Conservation (phyloP, 2,329 filamentous ascomycete genomes). For the Chaetomiaceae sp. region DNA sequence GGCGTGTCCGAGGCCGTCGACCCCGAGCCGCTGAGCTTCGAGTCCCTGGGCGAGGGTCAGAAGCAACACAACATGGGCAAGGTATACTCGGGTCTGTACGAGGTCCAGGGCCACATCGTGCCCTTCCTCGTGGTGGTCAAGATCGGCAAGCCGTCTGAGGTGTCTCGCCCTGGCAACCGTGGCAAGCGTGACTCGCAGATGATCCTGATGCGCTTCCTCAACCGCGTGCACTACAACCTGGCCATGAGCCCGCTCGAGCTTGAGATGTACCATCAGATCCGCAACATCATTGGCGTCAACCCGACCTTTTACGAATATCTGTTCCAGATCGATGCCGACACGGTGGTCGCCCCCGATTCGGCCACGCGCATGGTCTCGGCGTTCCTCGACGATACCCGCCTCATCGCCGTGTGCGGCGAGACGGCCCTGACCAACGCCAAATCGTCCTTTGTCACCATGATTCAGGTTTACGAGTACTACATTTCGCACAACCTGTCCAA, state of each 20-base stretch:
- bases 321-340: conserved; percentile 95
- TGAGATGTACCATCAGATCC: conserved; percentile 97
- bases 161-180: conserved; percentile 90
- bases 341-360: conserved; percentile 83
- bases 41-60: conserved; percentile 88
- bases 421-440: conserved; percentile 91
- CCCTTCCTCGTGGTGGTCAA: conserved; percentile 97
- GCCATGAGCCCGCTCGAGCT: conserved; percentile 95
- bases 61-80: conserved; percentile 99
- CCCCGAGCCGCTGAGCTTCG: conserved; percentile 92
- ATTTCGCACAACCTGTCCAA: conserved; percentile 97
- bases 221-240: conserved; percentile 96
- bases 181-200: conserved; percentile 99
- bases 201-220: conserved; percentile 97
- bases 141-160: conserved; percentile 95
- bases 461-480: conserved; percentile 99
- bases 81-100: conserved; percentile 94
- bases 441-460: conserved; percentile 93
- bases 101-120: conserved; percentile 96
- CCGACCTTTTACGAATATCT: conserved; percentile 98
- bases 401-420: conserved; percentile 94
- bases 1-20: conserved; percentile 92
- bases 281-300: conserved; percentile 98
- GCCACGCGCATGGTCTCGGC: conserved; percentile 87
- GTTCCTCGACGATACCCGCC: conserved; percentile 83